Evolutionary conservation across 495 filamentous ascomycete genomes (phyloP).

Genomic region (Neurospora africana): DNA sequence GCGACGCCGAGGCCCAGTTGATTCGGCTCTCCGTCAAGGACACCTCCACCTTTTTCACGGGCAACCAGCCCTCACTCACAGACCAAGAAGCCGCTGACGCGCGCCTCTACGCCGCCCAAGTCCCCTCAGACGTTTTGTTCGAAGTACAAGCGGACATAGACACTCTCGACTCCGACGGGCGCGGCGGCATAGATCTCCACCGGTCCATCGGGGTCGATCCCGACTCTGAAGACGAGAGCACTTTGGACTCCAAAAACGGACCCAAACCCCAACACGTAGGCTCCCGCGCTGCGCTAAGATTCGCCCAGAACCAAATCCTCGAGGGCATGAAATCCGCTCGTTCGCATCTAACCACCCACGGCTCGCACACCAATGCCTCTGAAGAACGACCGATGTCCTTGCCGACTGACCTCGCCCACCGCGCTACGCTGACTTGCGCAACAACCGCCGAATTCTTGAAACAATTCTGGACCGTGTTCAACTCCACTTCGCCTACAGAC

Average conservation of each 20-base stretch:
- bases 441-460: slow-evolving; percentile 91
- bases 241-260: slow-evolving; percentile 29
- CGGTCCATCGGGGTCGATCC: slow-evolving; percentile 49
- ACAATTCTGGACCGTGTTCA: slow-evolving; percentile 86
- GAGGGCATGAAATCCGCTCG: slow-evolving; percentile 23
- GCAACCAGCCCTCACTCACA: slow-evolving; percentile 37
- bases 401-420: slow-evolving; percentile 54
- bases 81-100: slow-evolving; percentile 40
- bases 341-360: background rate
- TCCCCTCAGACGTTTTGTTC: slow-evolving; percentile 55
- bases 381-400: slow-evolving; percentile 51
- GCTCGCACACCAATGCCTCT: slow-evolving; percentile 15
- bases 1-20: slow-evolving; percentile 57
- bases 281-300: slow-evolving; percentile 43
- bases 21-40: slow-evolving; percentile 82
- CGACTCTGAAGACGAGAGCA: slow-evolving; percentile 55
- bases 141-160: slow-evolving; percentile 53
- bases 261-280: slow-evolving; percentile 43
- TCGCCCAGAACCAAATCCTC: slow-evolving; percentile 48
- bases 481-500: slow-evolving; percentile 53
- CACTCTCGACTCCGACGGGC: slow-evolving; percentile 33
- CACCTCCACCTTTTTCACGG: slow-evolving; percentile 66
- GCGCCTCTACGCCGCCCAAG: slow-evolving; percentile 49
- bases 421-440: slow-evolving; percentile 73
- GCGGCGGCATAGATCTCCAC: slow-evolving; percentile 46